phyloP scores from a whole-genome alignment of 805 yeast genomes.

The Monosporozyma aquatica region DNA sequence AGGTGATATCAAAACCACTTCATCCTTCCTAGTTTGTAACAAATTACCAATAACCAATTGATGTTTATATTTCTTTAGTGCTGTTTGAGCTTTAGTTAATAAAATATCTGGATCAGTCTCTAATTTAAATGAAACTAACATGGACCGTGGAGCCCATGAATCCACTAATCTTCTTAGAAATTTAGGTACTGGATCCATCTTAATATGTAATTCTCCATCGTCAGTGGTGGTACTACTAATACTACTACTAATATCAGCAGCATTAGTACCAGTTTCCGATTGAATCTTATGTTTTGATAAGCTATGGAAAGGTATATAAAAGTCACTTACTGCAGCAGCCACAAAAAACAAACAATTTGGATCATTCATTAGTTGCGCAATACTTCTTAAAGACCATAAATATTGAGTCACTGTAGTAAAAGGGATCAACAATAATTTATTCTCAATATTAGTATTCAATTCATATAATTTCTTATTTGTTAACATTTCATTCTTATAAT shows the following conservation, averaged over 20 bases:
- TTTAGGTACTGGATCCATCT: slow-evolving; percentile 92
- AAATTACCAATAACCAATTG: slow-evolving; percentile 91
- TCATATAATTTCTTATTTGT: slow-evolving; percentile 40
- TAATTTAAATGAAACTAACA: slow-evolving; percentile 86
- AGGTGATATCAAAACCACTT: slow-evolving; percentile 69
- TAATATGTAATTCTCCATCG: slow-evolving; percentile 65
- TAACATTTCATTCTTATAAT: slow-evolving; percentile 54
- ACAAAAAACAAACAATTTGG: slow-evolving; percentile 68
- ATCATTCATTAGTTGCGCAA: slow-evolving; percentile 50
- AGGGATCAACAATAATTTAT: slow-evolving; percentile 50
- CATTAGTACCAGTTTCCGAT: slow-evolving; percentile 40
- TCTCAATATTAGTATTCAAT: slow-evolving; percentile 18
- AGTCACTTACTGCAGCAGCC: slow-evolving; percentile 96
- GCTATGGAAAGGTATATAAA: slow-evolving; percentile 76
- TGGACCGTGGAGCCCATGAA: slow-evolving; percentile 88
- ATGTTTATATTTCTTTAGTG: slow-evolving; percentile 76
- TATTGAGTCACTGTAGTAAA: slow-evolving; percentile 94
- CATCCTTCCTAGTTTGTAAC: slow-evolving; percentile 75
- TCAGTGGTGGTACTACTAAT: slow-evolving; percentile 14
- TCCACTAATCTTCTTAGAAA: slow-evolving; percentile 80
- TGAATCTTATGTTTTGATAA: slow-evolving; percentile 93
- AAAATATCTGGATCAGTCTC: slow-evolving; percentile 74
- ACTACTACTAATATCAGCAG: slow-evolving; percentile 4
- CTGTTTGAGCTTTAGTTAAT: slow-evolving; percentile 63
- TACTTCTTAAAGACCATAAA: slow-evolving; percentile 64